Evolutionary conservation across 140 eudicot species (phyloP).

Genomic region (Erigeron philadelphicus): DNA sequence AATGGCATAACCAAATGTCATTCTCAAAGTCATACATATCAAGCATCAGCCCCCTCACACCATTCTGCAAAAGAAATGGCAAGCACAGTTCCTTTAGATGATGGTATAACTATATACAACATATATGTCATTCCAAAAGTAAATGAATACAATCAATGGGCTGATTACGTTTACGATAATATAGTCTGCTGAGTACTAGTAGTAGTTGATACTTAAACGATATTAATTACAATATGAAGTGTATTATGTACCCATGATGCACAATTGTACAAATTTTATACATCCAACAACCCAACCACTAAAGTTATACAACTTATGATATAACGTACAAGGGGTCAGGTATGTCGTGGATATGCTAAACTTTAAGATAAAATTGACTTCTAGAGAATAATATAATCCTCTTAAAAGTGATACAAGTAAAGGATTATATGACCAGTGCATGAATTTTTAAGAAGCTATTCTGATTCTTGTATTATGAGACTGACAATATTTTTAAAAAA

Average conservation of each 20-base stretch:
- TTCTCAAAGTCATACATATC: conserved; percentile 90
- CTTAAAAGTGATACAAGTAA: not conserved
- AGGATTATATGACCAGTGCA: not conserved
- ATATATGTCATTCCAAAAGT: conserved; percentile 6
- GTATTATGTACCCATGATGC: not conserved
- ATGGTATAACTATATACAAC: not conserved
- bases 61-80: conserved; percentile 57
- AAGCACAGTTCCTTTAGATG: conserved; percentile 27
- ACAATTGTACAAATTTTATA: not conserved
- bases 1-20: conserved; percentile 95
- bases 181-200: conserved; percentile 16
- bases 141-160: not conserved
- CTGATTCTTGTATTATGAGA: not conserved
- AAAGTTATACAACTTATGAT: not conserved
- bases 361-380: conserved; percentile 13
- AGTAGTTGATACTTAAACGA: conserved; percentile 16
- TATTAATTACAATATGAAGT: conserved; percentile 3
- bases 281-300: conserved; percentile 18
- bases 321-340: conserved; percentile 12
- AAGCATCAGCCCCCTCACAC: conserved; percentile 94
- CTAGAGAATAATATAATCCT: conserved; percentile 7
- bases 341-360: conserved; percentile 10
- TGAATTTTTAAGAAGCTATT: not conserved
- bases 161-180: conserved; percentile 2
- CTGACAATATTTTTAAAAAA: conserved; percentile 15